Evolutionary conservation across 306 rosid species (phyloP), one percentile per base, ranked within the genome.

Genomic region (Dryas alaskensis): DNA sequence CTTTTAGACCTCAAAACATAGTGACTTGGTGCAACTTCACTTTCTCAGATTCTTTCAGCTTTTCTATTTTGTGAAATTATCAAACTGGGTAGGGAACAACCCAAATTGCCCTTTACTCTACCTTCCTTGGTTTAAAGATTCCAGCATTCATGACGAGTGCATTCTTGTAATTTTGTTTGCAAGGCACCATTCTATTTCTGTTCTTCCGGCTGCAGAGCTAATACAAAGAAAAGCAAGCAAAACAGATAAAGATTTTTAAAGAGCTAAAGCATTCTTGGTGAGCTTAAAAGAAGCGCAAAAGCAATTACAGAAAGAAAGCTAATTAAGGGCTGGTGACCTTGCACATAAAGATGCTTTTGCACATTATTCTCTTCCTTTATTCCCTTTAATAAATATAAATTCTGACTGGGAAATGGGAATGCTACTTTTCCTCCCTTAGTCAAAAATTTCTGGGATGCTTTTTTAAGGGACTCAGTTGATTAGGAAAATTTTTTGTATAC

Each of bases 301-400:
- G 84, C 80, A 76, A 59, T 42, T 25, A 46, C 10, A 52, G 72
- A 78, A 86, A 84, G 79, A 71, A 57, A 58, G 49, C 80, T 31
- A 31, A 2, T 78, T 59, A 78, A 55, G 70, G 60, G 80, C 64
- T 74, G 76, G 84, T 74, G 83, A 80, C 44, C 74, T 78, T 77
- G 77, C 65, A 44, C 64, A 64, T 42, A 83, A 85, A 83, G 84
- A 85, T 80, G 88, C 88, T 72, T 85, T 77, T 77, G 83, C 58
- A 47, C 67, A 7, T 85, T 85, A 80, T 85, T 85, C 85, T 74
- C 77, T 27, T 65, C 74, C 84, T 81, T 86, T 86, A 82, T 82
- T 84, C 85, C 73, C 75, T 72, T 54, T 70, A 25, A 64, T 72
- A 13, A 37, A 12, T 22, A 31, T 46, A 61, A 43, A 48, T 61